Evolutionary conservation across 352 stramenopile species (phyloP).

Genomic region (Pythium sp.): DNA sequence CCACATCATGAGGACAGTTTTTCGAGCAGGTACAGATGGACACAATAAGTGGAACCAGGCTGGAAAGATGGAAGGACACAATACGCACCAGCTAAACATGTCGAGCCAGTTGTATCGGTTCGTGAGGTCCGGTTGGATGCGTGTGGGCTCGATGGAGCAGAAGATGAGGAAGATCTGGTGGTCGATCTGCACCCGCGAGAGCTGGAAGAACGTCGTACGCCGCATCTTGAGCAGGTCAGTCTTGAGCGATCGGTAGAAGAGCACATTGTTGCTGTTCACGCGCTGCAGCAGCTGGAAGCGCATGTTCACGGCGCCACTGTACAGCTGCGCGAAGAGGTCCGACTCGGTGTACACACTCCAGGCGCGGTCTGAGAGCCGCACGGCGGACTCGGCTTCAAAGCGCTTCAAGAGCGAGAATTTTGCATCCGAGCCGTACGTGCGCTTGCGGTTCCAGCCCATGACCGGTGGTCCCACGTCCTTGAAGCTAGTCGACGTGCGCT

Average conservation of each 20-base stretch:
- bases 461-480: constrained; percentile 16
- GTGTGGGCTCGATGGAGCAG: constrained; percentile 27
- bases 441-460: constrained; percentile 38
- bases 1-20: not conserved
- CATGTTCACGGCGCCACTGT: constrained; percentile 30
- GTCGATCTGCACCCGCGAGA: constrained; percentile 23
- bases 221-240: constrained; percentile 25
- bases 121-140: constrained; percentile 20
- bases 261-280: constrained; percentile 29
- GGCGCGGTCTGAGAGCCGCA: constrained; percentile 15
- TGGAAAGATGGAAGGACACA: not conserved
- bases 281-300: constrained; percentile 35
- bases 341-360: constrained; percentile 33
- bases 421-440: constrained; percentile 21
- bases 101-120: constrained; percentile 20
- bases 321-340: constrained; percentile 30
- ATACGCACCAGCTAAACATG: constrained; percentile 33
- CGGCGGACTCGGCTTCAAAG: constrained; percentile 20
- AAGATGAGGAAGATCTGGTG: constrained; percentile 32
- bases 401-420: constrained; percentile 34
- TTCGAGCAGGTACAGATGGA: not conserved
- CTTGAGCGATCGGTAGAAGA: constrained; percentile 31
- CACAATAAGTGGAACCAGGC: not conserved
- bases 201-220: constrained; percentile 35
- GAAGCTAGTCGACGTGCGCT: constrained; percentile 15